These are phyloP conservation scores for Eucalyptus guilfoylei DNA, from an alignment of 345 rosid genomes.

Conservation along the genomic window DNA sequence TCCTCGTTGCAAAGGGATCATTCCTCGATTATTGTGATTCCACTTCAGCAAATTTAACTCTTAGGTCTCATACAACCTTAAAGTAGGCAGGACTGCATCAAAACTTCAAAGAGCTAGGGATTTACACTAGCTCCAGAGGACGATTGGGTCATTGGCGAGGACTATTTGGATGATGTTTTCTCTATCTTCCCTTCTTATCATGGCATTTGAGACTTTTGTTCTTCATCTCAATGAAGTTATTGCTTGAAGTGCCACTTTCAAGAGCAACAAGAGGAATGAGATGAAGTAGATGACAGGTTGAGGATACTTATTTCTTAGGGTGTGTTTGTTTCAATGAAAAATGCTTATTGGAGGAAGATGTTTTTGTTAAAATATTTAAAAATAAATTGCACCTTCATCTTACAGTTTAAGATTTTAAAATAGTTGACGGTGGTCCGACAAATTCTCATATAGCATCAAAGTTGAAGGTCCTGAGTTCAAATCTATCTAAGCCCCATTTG, in stretches of 20 bases:
- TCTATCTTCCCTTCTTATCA: background rate
- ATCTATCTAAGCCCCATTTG: too few species aligned
- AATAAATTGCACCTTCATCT: too few species aligned
- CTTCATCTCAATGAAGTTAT: background rate
- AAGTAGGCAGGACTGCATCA: background rate
- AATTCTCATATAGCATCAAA: too few species aligned
- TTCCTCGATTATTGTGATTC: background rate
- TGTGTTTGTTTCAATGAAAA: background rate
- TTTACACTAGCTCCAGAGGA: background rate
- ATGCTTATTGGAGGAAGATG: background rate
- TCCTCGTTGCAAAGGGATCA: background rate
- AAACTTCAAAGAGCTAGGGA: background rate
- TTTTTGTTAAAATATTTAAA: too few species aligned
- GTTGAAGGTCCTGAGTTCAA: fast-evolving
- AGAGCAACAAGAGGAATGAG: background rate
- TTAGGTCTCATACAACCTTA: background rate
- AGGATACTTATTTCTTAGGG: background rate
- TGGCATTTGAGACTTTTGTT: background rate
- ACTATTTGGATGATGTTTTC: background rate
- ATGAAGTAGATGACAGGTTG: background rate
- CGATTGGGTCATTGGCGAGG: background rate
- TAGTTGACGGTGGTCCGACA: fast-evolving
- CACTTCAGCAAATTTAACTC: background rate
- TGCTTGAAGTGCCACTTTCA: background rate
- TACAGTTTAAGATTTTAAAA: too few species aligned